Evolutionary conservation across 1,284 basidiomycete genomes (phyloP).

Genomic region (Boletellus deceptivus): DNA sequence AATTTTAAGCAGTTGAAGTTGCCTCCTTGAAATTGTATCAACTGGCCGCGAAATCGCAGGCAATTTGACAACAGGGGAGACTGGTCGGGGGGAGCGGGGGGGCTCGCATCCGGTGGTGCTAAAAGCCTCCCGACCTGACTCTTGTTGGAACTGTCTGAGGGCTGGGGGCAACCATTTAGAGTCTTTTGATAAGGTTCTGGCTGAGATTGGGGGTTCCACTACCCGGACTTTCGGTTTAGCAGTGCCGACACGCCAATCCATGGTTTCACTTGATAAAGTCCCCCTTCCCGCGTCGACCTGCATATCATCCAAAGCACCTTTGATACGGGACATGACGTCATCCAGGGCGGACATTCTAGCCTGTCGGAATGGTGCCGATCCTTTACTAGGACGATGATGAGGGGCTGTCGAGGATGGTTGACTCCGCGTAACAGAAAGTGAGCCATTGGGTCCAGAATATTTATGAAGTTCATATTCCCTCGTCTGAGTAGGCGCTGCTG

Average conservation of each 20-base stretch:
- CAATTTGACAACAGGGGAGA: constrained; percentile 53
- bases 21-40: constrained; percentile 47
- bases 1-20: constrained; percentile 43
- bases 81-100: constrained; percentile 51
- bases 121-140: constrained; percentile 48
- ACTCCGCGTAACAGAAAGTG: constrained; percentile 13
- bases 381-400: constrained; percentile 31
- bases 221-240: constrained; percentile 18
- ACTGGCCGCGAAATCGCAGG: constrained; percentile 46
- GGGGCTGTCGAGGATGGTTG: constrained; percentile 17
- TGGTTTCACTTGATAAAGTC: constrained; percentile 16
- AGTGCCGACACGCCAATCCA: constrained; percentile 18
- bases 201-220: constrained; percentile 9
- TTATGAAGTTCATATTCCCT: constrained; percentile 21
- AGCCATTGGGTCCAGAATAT: constrained; percentile 20
- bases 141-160: constrained; percentile 38
- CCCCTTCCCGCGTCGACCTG: constrained; percentile 40
- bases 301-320: constrained; percentile 78
- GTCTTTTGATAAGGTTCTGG: constrained; percentile 21
- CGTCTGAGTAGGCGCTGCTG: constrained; percentile 1
- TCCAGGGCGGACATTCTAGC: constrained; percentile 75
- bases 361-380: constrained; percentile 52
- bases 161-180: constrained; percentile 59
- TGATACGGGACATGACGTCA: constrained; percentile 85
- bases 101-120: constrained; percentile 50